These are phyloP conservation scores for Coemansia brasiliensis DNA, from an alignment of 192 early-diverging fungal species.

Conservation along the genomic window DNA sequence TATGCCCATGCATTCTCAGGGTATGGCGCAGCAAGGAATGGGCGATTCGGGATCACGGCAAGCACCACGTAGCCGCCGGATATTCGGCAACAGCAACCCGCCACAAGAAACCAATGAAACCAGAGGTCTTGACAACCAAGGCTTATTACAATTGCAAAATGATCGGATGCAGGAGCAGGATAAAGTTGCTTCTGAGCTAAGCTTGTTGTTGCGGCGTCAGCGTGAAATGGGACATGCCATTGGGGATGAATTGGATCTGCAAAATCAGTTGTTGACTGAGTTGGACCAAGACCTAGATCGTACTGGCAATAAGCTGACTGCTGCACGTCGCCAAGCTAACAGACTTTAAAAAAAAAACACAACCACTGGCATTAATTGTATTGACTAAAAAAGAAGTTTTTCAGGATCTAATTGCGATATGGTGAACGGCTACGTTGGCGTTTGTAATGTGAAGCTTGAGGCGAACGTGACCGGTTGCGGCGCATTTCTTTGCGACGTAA, in stretches of 20 bases:
- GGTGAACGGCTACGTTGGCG: constrained; percentile 9
- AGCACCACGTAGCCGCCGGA: constrained; percentile 53
- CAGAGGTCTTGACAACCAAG: constrained; percentile 71
- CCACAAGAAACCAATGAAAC: constrained; percentile 80
- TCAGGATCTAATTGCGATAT: background rate
- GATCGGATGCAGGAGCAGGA: constrained; percentile 85
- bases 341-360: constrained; percentile 63
- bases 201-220: constrained; percentile 75
- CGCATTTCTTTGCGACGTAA: constrained; percentile 19
- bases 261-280: constrained; percentile 86
- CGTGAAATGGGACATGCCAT: constrained; percentile 85
- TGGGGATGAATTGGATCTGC: constrained; percentile 85
- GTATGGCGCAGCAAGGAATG: constrained; percentile 20
- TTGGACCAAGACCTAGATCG: constrained; percentile 78
- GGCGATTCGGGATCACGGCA: constrained; percentile 16
- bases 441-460: background rate
- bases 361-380: too few relatives aligned
- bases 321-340: constrained; percentile 79
- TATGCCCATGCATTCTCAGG: constrained; percentile 18
- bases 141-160: constrained; percentile 73
- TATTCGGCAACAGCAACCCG: constrained; percentile 69
- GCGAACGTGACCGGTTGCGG: constrained; percentile 32
- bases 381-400: background rate
- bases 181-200: constrained; percentile 70
- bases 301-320: constrained; percentile 71